These are phyloP conservation scores for Agaricus blazei DNA, from an alignment of 768 basidiomycete species.

Conservation along the genomic window DNA sequence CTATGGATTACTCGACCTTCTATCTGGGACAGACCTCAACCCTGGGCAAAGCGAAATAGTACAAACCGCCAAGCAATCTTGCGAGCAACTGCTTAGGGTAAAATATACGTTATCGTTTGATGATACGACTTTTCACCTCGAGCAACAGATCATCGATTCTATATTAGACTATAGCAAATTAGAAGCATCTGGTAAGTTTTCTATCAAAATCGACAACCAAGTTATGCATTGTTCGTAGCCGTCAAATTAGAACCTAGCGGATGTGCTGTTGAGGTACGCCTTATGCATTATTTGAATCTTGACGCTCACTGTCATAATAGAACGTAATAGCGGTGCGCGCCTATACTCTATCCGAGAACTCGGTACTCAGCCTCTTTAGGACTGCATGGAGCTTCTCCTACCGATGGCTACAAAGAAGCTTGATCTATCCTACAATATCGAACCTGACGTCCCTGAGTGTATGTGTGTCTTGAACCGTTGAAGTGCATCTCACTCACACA, in stretches of 20 bases:
- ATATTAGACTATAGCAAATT: conserved; percentile 78
- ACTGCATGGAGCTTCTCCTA: conserved; percentile 72
- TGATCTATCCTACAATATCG: conserved; percentile 69
- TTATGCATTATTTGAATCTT: neutral
- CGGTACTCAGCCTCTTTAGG: conserved; percentile 30
- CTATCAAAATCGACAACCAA: neutral
- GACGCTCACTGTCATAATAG: conserved; percentile 19
- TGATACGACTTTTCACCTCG: neutral
- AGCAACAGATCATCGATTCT: conserved; percentile 66
- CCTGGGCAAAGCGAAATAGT: conserved; percentile 72
- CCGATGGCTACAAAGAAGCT: conserved; percentile 74
- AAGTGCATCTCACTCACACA: neutral
- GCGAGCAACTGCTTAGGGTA: conserved; percentile 69
- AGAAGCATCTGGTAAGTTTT: conserved; percentile 57
- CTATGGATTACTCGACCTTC: conserved; percentile 70
- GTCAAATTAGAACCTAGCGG: conserved; percentile 66
- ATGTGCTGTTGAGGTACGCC: conserved; percentile 55
- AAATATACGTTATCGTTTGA: neutral
- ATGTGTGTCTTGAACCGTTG: conserved; percentile 13
- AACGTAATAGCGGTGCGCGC: conserved; percentile 59
- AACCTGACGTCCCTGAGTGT: conserved; percentile 63
- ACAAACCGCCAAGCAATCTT: conserved; percentile 75
- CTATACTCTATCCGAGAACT: neutral
- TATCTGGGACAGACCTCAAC: conserved; percentile 67
- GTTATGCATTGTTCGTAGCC: conserved; percentile 28